Base-by-base conservation (phyloP, 768 basidiomycete genomes). In the Russula sp. region DNA sequence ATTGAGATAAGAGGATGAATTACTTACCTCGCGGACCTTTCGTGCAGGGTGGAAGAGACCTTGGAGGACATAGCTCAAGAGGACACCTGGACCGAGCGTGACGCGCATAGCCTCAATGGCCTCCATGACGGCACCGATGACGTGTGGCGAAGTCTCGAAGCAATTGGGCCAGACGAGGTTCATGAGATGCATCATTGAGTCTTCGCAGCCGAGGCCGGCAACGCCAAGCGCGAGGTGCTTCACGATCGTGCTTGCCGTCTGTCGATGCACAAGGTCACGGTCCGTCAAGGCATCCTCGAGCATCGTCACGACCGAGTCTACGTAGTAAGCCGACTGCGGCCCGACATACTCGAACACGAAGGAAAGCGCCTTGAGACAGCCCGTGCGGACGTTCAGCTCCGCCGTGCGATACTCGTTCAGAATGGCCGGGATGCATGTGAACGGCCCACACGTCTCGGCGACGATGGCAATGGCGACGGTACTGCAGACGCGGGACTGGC, bases 281-380 rank as follows among this genome's bases (percentile, higher is more conserved):
- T 99, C 97, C 30, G 97, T 98, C 49, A 98, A 82, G 7, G 97
- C 97, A 70, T 99, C 97, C 76, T 99, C 97, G 40, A 99, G 86
- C 85, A 98, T 93, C 16, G 94, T 96, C 59, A 98, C 92, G 42
- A 98, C 94, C 0, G 94, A 97, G 76, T 98, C 93, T 72, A 89
- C 90, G 74, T 98, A 99, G 78, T 96, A 97, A 18, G 86, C 94
- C 57, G 95, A 98, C 78, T 91, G 97, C 54, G 86, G 92, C 2
- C 97, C 97, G 68, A 98, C 95, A 72, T 99, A 99, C 81, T 98
- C 97, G 73, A 98, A 99, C 59, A 99, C 92, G 81, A 98, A 99
- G 1, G 97, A 95, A 22, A 99, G 81, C 1, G 97, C 96, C 75
- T 98, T 99, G 67, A 99, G 81, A 83, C 97, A 99, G 65, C 97